Percentiles rank a stretch among this genome's conserved stretches.
phyloP scores from a whole-genome alignment of 805 yeast genomes.

The Babjeviella inositovora region DNA sequence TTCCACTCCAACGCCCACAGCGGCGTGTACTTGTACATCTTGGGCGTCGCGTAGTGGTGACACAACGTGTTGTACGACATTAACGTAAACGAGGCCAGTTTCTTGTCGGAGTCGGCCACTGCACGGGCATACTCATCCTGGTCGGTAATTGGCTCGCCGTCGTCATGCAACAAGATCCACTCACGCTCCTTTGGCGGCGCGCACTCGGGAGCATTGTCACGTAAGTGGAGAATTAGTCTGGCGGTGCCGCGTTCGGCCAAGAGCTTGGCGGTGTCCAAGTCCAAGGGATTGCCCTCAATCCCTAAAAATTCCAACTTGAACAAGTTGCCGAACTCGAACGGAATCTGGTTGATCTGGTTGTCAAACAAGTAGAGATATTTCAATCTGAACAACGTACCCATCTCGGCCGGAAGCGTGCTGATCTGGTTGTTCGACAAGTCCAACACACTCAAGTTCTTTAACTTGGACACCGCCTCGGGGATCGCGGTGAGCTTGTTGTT shows the following conservation, averaged over 20 bases:
- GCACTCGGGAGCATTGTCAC: conserved; percentile 68
- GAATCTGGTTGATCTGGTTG: conserved; percentile 61
- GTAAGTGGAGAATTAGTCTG: conserved; percentile 60
- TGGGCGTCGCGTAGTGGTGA: conserved; percentile 88
- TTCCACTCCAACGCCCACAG: conserved; percentile 96
- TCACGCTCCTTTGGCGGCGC: conserved; percentile 58
- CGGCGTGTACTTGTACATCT: conserved; percentile 87
- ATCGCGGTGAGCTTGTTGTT: conserved; percentile 62
- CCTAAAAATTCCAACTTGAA: conserved; percentile 80
- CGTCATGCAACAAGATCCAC: conserved; percentile 70
- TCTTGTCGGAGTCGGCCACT: conserved; percentile 7
- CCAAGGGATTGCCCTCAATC: conserved; percentile 83
- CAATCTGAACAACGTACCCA: conserved; percentile 71
- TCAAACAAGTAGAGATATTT: conserved; percentile 79
- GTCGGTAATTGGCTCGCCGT: conserved; percentile 39
- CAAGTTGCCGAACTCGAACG: conserved; percentile 74
- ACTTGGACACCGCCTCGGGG: conserved; percentile 53
- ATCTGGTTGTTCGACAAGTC: conserved; percentile 74
- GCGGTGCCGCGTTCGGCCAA: conserved; percentile 74
- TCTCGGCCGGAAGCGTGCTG: conserved; percentile 60
- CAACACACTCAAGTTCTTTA: conserved; percentile 62
- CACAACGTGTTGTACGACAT: conserved; percentile 86
- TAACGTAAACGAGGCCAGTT: conserved; percentile 42
- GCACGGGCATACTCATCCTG: conserved; percentile 10
- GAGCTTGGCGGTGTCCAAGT: conserved; percentile 43